These are phyloP conservation scores for Parathielavia appendiculata DNA, from an alignment of 495 filamentous ascomycete genomes.

Conservation along the genomic window DNA sequence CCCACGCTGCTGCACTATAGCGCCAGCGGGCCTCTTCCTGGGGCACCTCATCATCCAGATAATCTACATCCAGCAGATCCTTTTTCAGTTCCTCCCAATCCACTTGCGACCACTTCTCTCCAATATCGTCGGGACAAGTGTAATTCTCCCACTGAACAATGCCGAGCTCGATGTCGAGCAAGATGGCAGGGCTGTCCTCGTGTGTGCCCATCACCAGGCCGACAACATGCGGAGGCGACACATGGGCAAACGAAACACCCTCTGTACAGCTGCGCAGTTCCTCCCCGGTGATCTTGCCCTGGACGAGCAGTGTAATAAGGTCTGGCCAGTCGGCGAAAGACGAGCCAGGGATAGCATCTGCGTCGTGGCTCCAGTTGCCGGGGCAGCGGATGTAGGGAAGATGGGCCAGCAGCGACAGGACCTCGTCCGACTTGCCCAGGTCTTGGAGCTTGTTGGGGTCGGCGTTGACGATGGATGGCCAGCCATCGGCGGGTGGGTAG, in stretches of 20 bases:
- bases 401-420: constrained; percentile 23
- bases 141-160: constrained; percentile 2
- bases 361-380: background rate
- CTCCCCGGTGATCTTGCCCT: too few species aligned
- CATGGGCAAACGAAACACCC: constrained; percentile 1
- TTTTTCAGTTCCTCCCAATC: too few species aligned
- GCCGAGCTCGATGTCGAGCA: constrained; percentile 8
- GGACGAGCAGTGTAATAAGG: background rate
- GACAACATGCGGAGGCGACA: constrained; percentile 17
- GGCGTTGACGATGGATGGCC: constrained; percentile 25
- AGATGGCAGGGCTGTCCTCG: background rate
- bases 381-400: constrained; percentile 22
- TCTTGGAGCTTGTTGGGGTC: background rate
- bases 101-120: background rate
- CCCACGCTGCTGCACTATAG: background rate
- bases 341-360: background rate
- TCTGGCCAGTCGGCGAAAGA: constrained; percentile 17
- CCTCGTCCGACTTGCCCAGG: too few species aligned
- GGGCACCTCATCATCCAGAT: background rate
- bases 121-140: background rate
- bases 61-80: too few species aligned
- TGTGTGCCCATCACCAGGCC: too few species aligned
- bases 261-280: constrained; percentile 9
- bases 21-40: constrained; percentile 6
- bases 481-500: constrained; percentile 23